Percentiles rank a stretch among this genome's conserved stretches.
Conservation (phyloP, 257 asterid species). For the Ligustrum vulgare region DNA sequence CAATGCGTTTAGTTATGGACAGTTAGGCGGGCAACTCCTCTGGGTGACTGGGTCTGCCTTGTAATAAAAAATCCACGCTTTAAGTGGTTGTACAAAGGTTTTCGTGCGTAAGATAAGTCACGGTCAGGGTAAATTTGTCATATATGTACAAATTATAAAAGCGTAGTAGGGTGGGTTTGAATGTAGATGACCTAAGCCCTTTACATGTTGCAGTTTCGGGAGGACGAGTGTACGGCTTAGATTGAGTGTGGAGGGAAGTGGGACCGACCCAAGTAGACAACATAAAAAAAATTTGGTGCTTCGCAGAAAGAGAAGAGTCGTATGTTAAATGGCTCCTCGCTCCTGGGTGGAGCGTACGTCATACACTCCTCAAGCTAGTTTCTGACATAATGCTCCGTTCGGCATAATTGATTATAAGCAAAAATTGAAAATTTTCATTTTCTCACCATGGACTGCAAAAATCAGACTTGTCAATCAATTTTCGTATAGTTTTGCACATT, state of each 20-base stretch:
- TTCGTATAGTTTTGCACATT: too few species aligned
- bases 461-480: too few species aligned
- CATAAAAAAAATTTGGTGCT: conserved; percentile 37
- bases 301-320: conserved; percentile 45
- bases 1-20: conserved; percentile 27
- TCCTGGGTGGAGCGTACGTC: conserved; percentile 32
- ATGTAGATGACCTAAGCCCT: conserved; percentile 29
- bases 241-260: conserved; percentile 20
- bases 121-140: neutral
- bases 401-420: too few species aligned
- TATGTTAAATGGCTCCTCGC: conserved; percentile 50
- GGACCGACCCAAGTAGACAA: conserved; percentile 12
- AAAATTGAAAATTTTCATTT: too few species aligned
- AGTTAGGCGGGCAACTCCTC: conserved; percentile 18
- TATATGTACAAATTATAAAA: conserved; percentile 15
- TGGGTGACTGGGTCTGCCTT: conserved; percentile 24
- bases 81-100: neutral
- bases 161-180: neutral
- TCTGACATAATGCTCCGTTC: too few species aligned
- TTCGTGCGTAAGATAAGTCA: neutral
- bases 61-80: neutral
- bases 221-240: conserved; percentile 34
- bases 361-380: conserved; percentile 26
- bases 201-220: conserved; percentile 23
- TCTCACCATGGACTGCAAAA: too few species aligned